Percentiles rank a stretch among this genome's conserved stretches.
Evolutionary conservation across 1,139 yeast genomes (phyloP).

Genomic region (Nakaseomyces sp.): DNA sequence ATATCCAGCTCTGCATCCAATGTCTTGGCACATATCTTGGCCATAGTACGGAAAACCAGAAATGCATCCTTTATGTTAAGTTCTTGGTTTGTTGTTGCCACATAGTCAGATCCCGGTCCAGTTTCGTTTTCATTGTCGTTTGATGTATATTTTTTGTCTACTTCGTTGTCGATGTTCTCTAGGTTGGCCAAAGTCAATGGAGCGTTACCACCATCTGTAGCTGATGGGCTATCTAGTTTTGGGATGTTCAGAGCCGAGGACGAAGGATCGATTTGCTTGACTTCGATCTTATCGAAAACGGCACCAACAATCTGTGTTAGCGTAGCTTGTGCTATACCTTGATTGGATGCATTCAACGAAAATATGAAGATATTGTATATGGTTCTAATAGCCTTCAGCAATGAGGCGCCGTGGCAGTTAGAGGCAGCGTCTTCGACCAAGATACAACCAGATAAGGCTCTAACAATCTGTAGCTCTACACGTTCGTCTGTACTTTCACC

Average conservation of each 20-base stretch:
- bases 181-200: conserved; percentile 48
- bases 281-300: conserved; percentile 65
- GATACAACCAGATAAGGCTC: conserved; percentile 85
- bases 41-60: conserved; percentile 85
- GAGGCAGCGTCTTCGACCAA: conserved; percentile 52
- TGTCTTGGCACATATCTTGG: conserved; percentile 79
- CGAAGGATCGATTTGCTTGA: conserved; percentile 8
- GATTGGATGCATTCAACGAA: conserved; percentile 73
- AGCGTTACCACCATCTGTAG: conserved; percentile 1
- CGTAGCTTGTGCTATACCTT: conserved; percentile 91
- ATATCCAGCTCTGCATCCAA: conserved; percentile 73
- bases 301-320: conserved; percentile 83
- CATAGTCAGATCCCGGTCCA: conserved; percentile 31
- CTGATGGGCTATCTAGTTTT: neutral
- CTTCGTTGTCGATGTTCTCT: conserved; percentile 47
- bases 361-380: conserved; percentile 86
- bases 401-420: conserved; percentile 84
- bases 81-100: conserved; percentile 50
- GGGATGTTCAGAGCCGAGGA: conserved; percentile 7
- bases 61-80: conserved; percentile 82
- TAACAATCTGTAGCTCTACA: conserved; percentile 83
- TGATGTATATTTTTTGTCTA: neutral
- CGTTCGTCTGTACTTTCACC: conserved; percentile 88
- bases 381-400: conserved; percentile 84
- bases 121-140: conserved; percentile 51